Percentiles rank a stretch among this genome's conserved stretches.
Evolutionary conservation across 2,329 filamentous ascomycete species (phyloP).

Genomic region (Stagonosporopsis chrysanthemi): DNA sequence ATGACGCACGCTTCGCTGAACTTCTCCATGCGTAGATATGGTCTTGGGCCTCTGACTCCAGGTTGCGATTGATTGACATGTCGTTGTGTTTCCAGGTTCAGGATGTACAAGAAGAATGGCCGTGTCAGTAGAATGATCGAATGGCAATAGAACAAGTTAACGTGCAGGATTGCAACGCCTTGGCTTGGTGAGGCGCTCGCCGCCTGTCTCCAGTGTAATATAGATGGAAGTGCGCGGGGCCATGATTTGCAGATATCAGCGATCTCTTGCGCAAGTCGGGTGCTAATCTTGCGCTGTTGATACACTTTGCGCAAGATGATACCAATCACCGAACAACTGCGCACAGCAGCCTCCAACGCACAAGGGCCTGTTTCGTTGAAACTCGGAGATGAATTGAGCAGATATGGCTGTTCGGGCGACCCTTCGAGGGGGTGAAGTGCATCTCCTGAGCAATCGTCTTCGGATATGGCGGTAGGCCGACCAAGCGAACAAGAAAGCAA

Average conservation of each 20-base stretch:
- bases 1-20: constrained; percentile 54
- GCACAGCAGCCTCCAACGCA: constrained; percentile 64
- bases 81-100: constrained; percentile 55
- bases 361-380: constrained; percentile 48
- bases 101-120: constrained; percentile 68
- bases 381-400: constrained; percentile 22
- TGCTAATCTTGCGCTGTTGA: constrained; percentile 65
- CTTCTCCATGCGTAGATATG: constrained; percentile 56
- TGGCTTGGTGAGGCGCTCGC: constrained; percentile 55
- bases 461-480: constrained; percentile 66
- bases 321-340: constrained; percentile 66
- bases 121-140: constrained; percentile 69
- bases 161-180: constrained; percentile 67
- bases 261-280: constrained; percentile 64
- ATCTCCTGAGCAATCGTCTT: constrained; percentile 67
- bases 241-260: constrained; percentile 62
- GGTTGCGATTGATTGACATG: constrained; percentile 37
- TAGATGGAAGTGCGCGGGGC: constrained; percentile 58
- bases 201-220: constrained; percentile 62
- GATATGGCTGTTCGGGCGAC: constrained; percentile 29
- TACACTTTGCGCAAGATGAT: constrained; percentile 67
- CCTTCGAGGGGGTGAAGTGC: constrained; percentile 47
- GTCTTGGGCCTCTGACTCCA: constrained; percentile 34
- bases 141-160: constrained; percentile 68
- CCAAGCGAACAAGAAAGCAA: constrained; percentile 70